Evolutionary conservation across 495 filamentous ascomycete genomes (phyloP).

Genomic region (Chaetomium cochliodes): DNA sequence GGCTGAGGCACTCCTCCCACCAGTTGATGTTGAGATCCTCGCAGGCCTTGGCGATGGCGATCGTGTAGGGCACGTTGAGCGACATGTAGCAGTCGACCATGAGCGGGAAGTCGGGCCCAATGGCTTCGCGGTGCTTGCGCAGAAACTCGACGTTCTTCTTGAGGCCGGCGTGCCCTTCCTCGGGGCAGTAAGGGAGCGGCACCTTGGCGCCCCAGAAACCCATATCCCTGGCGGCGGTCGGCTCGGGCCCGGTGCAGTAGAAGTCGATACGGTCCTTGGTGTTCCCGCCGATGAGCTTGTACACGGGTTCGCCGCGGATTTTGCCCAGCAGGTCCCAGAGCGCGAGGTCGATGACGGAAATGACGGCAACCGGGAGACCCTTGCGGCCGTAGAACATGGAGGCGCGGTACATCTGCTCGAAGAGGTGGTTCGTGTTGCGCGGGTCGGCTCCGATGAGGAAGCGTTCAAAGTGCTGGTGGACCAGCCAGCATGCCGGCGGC

Average conservation of each 20-base stretch:
- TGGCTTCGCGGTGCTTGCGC: conserved; percentile 74
- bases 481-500: conserved; percentile 89
- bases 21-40: conserved; percentile 85
- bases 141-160: conserved; percentile 88
- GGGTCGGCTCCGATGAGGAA: conserved; percentile 89
- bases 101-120: conserved; percentile 86
- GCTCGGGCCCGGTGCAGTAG: conserved; percentile 91
- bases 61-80: conserved; percentile 85
- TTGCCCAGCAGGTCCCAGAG: conserved; percentile 91
- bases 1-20: conserved; percentile 92
- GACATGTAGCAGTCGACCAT: conserved; percentile 98
- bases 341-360: conserved; percentile 89
- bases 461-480: conserved; percentile 84
- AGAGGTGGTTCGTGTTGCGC: conserved; percentile 80
- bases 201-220: conserved; percentile 90
- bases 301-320: conserved; percentile 86
- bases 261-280: conserved; percentile 79
- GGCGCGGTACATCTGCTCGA: conserved; percentile 93
- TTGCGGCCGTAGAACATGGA: conserved; percentile 96
- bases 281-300: conserved; percentile 86
- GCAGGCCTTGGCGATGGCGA: conserved; percentile 79
- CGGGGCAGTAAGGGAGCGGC: conserved; percentile 81
- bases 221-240: conserved; percentile 70
- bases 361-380: conserved; percentile 82
- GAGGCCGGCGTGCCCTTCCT: conserved; percentile 76